A percentile compares a stretch with the other conserved stretches of the same genome.
Conservation (phyloP, 495 filamentous ascomycete species). For the Penicillium riverlandense region DNA sequence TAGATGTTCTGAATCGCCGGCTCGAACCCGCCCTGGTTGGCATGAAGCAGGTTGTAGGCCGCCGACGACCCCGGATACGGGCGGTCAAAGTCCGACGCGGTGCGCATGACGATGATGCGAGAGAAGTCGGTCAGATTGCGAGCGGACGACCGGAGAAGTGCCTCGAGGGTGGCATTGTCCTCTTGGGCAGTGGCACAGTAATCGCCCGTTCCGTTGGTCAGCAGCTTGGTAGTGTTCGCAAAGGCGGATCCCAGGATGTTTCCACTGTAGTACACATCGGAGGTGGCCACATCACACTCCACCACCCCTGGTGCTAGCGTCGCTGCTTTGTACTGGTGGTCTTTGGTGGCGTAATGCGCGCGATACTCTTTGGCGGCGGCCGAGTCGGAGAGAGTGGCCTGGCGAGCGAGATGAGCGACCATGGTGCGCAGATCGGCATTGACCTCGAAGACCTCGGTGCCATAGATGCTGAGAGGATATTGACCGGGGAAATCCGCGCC, state of each 20-base stretch:
- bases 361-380: constrained; percentile 49
- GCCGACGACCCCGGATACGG: constrained; percentile 50
- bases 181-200: constrained; percentile 72
- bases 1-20: constrained; percentile 60
- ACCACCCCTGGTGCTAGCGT: constrained; percentile 48
- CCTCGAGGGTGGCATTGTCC: constrained; percentile 66
- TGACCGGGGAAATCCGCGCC: constrained; percentile 45
- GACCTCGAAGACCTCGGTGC: constrained; percentile 72
- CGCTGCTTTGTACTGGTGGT: constrained; percentile 41
- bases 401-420: constrained; percentile 48
- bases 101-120: constrained; percentile 67
- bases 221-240: constrained; percentile 53
- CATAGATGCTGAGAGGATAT: constrained; percentile 60
- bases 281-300: constrained; percentile 62
- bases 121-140: constrained; percentile 55
- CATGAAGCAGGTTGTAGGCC: constrained; percentile 49
- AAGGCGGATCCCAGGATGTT: constrained; percentile 53
- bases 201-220: constrained; percentile 59
- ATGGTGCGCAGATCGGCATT: constrained; percentile 52
- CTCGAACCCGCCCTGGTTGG: constrained; percentile 52
- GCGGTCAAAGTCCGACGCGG: constrained; percentile 66
- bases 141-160: constrained; percentile 51
- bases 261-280: constrained; percentile 67
- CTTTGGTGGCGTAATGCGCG: constrained; percentile 42
- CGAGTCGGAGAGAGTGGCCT: constrained; percentile 51